Base-by-base conservation (phyloP, 1,284 basidiomycete species). In the Ustilago tritici region DNA sequence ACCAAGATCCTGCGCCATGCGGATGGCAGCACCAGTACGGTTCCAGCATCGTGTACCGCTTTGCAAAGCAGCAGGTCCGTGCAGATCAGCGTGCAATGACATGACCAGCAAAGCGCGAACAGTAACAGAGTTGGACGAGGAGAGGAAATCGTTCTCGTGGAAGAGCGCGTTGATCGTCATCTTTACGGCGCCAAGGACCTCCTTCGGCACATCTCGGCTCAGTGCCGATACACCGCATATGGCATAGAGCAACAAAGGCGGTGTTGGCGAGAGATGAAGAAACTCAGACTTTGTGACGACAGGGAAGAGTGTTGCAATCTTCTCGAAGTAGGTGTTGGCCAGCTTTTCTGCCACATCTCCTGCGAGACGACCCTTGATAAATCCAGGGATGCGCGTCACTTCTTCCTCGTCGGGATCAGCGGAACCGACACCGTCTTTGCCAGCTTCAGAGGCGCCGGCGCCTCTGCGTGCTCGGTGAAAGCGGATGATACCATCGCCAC, bases 181-280 rank as follows among this genome's bases (percentile, higher is more conserved):
- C 84, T 95, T 95, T 79, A 98, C 93, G 10, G 92, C 91, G 65
- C 95, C 90, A 41, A 98, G 91, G 9, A 95, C 90, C 61, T 90
- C 89, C 78, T 93, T 92, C 0, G 95, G 92, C 4, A 94, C 92
- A 62, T 94, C 91, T 58, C 95, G 90, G 66, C 92, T 90, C 47
- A 94, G 92, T 12, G 95, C 94, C 5, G 95, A 93, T 28, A 96
- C 91, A 41, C 94, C 91, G 87, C 95, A 97, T 85, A 98, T 95
- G 43, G 93, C 92, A 86, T 98, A 97, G 31, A 98, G 90, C 69
- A 98, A 87, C 46, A 95, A 89, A 2, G 93, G 92, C 15, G 93
- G 89, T 0, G 93, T 93, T 11, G 91, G 91, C 34, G 90, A 89
- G 60, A 87, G 71, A n/a, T 87, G 82, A 65, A 96, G 88, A 83